Percentiles rank a stretch among this genome's conserved stretches.
These are phyloP conservation scores for Polygonum maritimum DNA, from an alignment of 148 eudicot genomes.

Conservation along the genomic window DNA sequence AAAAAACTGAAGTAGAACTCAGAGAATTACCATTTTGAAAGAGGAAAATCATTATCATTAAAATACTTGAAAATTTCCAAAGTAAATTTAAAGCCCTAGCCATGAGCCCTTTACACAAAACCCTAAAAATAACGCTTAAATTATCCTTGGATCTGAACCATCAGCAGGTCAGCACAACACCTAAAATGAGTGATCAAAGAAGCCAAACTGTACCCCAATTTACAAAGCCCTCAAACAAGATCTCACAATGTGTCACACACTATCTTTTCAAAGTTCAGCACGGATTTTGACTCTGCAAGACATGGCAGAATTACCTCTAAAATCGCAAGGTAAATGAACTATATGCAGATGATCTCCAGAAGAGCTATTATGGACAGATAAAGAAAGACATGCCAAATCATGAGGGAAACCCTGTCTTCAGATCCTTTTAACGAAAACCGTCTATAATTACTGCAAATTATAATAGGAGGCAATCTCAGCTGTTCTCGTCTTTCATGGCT, in stretches of 20 bases:
- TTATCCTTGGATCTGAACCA: slow-evolving; percentile 1
- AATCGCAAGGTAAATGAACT: background rate
- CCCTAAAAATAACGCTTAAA: background rate
- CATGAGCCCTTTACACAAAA: background rate
- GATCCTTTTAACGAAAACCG: background rate
- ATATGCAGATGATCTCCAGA: slow-evolving; percentile 5
- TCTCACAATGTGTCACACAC: slow-evolving; percentile 3
- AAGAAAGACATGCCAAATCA: slow-evolving; percentile 4
- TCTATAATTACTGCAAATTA: background rate
- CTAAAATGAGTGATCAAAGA: background rate
- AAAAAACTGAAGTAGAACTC: background rate
- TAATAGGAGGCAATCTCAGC: background rate
- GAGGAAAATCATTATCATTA: background rate
- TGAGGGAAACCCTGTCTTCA: background rate
- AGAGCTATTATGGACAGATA: slow-evolving; percentile 7
- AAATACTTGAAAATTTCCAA: background rate
- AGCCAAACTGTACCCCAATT: slow-evolving; percentile 3
- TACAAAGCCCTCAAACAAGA: slow-evolving; percentile 7
- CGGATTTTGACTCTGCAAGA: slow-evolving; percentile 3
- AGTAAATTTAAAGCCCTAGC: background rate
- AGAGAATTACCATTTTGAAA: background rate
- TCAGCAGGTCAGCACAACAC: background rate
- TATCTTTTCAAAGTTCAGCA: background rate
- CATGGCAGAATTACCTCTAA: background rate
- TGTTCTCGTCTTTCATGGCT: background rate